A percentile compares a stretch with the other conserved stretches of the same genome.
Evolutionary conservation across 768 basidiomycete genomes (phyloP).

Genomic region (Kwoniella heveanensis): DNA sequence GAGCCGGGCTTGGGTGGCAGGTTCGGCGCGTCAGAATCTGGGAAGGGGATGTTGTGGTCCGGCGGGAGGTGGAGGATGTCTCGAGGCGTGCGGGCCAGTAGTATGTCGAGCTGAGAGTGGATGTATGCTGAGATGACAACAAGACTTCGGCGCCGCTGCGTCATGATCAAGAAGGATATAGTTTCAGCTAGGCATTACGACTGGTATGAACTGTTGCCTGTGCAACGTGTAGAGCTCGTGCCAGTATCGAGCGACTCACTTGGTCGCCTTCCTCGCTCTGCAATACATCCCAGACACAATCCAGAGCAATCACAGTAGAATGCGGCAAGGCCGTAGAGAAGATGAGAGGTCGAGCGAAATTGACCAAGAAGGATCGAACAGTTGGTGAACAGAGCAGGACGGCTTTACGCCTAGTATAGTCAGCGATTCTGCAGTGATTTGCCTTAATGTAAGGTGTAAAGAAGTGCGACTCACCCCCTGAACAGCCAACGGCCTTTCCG

Average conservation of each 20-base stretch:
- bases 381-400: slow-evolving; percentile 72
- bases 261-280: slow-evolving; percentile 66
- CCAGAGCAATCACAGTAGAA: slow-evolving; percentile 72
- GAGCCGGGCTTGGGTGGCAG: slow-evolving; percentile 61
- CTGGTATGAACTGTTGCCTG: background rate
- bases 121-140: slow-evolving; percentile 57
- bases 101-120: slow-evolving; percentile 21
- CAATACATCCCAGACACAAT: slow-evolving; percentile 78
- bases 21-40: background rate
- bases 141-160: slow-evolving; percentile 37
- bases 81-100: slow-evolving; percentile 16
- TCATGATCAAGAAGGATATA: slow-evolving; percentile 44
- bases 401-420: slow-evolving; percentile 60
- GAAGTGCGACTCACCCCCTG: slow-evolving; percentile 78
- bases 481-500: slow-evolving; percentile 83
- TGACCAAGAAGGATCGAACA: slow-evolving; percentile 80
- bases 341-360: slow-evolving; percentile 87
- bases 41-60: slow-evolving; percentile 8
- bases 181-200: no score
- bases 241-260: slow-evolving; percentile 59
- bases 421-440: no score
- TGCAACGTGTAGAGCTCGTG: no score
- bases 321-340: slow-evolving; percentile 85
- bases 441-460: no score
- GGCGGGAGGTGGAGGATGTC: slow-evolving; percentile 26